Percentiles rank a stretch among this genome's conserved stretches.
phyloP scores from a whole-genome alignment of 2,329 filamentous ascomycete genomes.

The Orbilia quercus region DNA sequence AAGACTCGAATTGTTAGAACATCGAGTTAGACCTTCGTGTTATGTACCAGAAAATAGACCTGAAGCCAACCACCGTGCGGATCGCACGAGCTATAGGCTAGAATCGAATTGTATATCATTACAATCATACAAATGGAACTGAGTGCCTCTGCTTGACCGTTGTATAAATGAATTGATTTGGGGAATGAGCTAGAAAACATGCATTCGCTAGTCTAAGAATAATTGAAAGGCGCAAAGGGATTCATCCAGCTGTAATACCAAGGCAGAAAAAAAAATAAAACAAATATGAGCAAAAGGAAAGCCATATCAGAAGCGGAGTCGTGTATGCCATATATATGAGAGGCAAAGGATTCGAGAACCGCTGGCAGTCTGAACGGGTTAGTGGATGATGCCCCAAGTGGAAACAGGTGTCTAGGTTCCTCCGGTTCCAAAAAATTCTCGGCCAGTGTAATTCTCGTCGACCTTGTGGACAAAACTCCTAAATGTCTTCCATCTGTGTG shows the following conservation, averaged over 20 bases:
- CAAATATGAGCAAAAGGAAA: neutral
- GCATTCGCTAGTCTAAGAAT: constrained; percentile 44
- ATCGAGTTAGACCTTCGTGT: no score
- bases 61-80: no score
- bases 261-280: neutral
- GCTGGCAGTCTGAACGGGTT: neutral
- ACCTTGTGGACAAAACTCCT: constrained; percentile 12
- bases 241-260: constrained; percentile 2
- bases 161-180: neutral
- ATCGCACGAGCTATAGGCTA: no score
- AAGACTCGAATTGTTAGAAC: neutral
- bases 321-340: constrained; percentile 4
- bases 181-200: neutral
- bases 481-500: constrained; percentile 22
- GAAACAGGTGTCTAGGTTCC: no score
- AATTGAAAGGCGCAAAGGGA: constrained; percentile 2
- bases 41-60: no score
- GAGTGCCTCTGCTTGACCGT: no score
- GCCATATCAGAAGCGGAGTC: constrained; percentile 3
- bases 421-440: constrained; percentile 10
- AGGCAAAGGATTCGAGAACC: neutral
- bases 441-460: neutral
- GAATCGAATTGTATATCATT: no score
- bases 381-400: neutral
- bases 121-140: neutral